Percentiles rank a stretch among this genome's conserved stretches.
Conservation (phyloP, 2,329 filamentous ascomycete genomes). For the Aspergillus thermomutatus region DNA sequence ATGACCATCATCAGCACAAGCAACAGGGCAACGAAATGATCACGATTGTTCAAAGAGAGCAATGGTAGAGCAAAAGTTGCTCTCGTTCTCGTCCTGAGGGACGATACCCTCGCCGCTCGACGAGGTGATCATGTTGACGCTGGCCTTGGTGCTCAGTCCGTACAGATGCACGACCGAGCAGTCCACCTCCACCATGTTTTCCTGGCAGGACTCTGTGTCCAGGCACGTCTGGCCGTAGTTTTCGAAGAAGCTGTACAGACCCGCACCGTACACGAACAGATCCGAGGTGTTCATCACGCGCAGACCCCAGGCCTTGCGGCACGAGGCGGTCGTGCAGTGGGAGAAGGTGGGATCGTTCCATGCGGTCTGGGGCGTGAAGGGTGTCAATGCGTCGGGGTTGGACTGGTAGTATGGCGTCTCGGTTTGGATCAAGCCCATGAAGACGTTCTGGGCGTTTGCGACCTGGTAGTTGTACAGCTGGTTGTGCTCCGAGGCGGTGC, state of each 20-base stretch:
- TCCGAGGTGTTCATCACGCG: slow-evolving; percentile 66
- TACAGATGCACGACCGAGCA: slow-evolving; percentile 62
- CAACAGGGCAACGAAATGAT: background rate
- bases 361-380: slow-evolving; percentile 33
- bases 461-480: slow-evolving; percentile 79
- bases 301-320: slow-evolving; percentile 74
- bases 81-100: slow-evolving; percentile 37
- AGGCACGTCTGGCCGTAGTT: slow-evolving; percentile 75
- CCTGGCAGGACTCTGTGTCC: slow-evolving; percentile 65
- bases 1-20: background rate
- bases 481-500: slow-evolving; percentile 62
- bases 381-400: slow-evolving; percentile 67
- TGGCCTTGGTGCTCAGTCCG: slow-evolving; percentile 71
- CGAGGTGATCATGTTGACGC: slow-evolving; percentile 66
- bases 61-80: slow-evolving; percentile 44
- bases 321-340: slow-evolving; percentile 54
- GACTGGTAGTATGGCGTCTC: slow-evolving; percentile 85
- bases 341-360: slow-evolving; percentile 63
- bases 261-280: slow-evolving; percentile 67
- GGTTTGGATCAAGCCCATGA: slow-evolving; percentile 79
- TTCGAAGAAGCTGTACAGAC: slow-evolving; percentile 79
- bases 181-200: slow-evolving; percentile 73
- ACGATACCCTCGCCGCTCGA: slow-evolving; percentile 34
- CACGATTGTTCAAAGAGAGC: slow-evolving; percentile 39
- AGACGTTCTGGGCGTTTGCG: slow-evolving; percentile 71